A percentile compares a stretch with the other conserved stretches of the same genome.
Conservation (phyloP, 106 monocot species). For the Dioscorea alata region DNA sequence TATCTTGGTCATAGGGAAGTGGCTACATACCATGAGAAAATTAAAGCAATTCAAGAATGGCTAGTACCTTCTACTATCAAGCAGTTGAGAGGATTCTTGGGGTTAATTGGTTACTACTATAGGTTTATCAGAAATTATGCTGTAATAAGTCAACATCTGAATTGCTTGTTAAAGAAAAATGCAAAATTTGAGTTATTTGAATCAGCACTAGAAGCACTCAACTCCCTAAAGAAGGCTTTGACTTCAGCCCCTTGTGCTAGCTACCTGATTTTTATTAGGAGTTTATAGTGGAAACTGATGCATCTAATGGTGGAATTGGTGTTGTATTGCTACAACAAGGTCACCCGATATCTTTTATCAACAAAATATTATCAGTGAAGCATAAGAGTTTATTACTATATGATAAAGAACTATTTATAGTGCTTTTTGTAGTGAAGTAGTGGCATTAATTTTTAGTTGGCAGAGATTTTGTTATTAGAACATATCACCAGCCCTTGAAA, state of each 20-base stretch:
- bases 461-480: neutral
- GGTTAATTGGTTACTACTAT: slow-evolving; percentile 10
- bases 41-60: no score
- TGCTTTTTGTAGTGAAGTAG: neutral
- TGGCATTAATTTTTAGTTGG: neutral
- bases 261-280: neutral
- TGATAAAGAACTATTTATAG: neutral
- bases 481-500: neutral
- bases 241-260: neutral
- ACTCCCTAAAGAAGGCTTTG: neutral
- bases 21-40: no score
- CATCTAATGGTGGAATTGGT: neutral
- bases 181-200: neutral
- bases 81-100: slow-evolving; percentile 9
- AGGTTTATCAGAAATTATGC: slow-evolving; percentile 14
- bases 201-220: no score
- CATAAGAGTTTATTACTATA: neutral
- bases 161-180: slow-evolving; percentile 4
- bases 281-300: neutral
- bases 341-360: neutral
- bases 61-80: neutral
- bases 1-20: no score
- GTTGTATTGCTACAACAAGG: neutral
- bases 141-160: neutral
- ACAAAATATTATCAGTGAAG: neutral